These are phyloP conservation scores for Cryphonectria radicalis DNA, from an alignment of 2,329 filamentous ascomycete species.

Conservation along the genomic window DNA sequence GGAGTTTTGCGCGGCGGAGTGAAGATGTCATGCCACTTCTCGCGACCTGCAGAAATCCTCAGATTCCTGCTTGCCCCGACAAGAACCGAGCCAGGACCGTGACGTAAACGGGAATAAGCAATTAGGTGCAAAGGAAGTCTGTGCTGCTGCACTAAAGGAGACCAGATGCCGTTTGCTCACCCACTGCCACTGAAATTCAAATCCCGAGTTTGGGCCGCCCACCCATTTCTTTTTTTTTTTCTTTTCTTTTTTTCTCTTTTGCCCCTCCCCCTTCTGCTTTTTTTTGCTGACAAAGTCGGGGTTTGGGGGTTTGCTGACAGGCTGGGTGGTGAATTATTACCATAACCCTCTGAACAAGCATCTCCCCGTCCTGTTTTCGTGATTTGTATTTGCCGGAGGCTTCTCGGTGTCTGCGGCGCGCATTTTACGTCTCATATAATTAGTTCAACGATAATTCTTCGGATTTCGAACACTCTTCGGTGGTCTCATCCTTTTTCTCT, in stretches of 20 bases:
- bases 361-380: not conserved
- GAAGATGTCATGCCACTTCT: conserved; percentile 1
- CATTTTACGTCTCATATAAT: not conserved
- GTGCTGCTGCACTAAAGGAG: not conserved
- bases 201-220: conserved; percentile 18
- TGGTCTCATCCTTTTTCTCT: not conserved
- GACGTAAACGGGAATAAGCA: conserved; percentile 2
- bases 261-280: too few relatives aligned
- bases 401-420: conserved; percentile 5
- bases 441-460: not conserved
- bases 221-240: not conserved
- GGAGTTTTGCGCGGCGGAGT: not conserved
- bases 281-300: not conserved
- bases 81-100: not conserved
- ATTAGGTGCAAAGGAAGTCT: not conserved
- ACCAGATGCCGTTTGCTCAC: conserved; percentile 9
- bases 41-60: not conserved
- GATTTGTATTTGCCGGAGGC: not conserved
- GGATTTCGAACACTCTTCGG: not conserved
- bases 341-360: too few relatives aligned
- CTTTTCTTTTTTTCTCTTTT: too few relatives aligned
- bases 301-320: not conserved
- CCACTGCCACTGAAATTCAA: not conserved
- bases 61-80: not conserved
- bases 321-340: not conserved